Evolutionary conservation across 768 basidiomycete species (phyloP).

Genomic region (Mycena alexandri): DNA sequence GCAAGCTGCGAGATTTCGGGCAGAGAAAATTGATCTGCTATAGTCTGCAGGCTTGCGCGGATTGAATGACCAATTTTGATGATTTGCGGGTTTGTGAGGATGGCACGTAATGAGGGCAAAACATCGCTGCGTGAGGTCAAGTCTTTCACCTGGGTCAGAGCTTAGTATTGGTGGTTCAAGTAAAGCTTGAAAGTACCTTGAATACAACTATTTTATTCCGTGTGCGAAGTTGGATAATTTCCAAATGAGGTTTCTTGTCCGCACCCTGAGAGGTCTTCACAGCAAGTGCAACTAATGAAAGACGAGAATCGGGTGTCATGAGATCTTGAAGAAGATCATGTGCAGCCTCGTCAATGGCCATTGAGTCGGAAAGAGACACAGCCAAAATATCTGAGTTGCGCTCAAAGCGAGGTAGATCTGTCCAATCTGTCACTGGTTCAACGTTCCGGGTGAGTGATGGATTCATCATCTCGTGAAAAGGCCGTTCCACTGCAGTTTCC

Average conservation of each 20-base stretch:
- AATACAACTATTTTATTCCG: not conserved
- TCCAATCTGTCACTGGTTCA: not conserved
- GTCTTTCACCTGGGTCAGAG: not conserved
- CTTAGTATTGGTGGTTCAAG: not conserved
- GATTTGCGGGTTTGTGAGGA: not conserved
- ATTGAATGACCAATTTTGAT: conserved; percentile 1
- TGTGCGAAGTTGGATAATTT: not conserved
- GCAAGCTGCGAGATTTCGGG: not conserved
- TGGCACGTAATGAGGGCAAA: conserved; percentile 1
- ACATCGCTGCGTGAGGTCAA: conserved; percentile 3
- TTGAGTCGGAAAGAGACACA: not conserved
- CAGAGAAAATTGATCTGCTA: not conserved
- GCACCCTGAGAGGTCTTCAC: not conserved
- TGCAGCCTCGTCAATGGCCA: not conserved
- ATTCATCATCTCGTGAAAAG: conserved; percentile 16
- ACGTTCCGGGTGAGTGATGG: not conserved
- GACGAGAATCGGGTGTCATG: not conserved
- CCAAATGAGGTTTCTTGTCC: not conserved
- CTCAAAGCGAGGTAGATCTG: conserved; percentile 2
- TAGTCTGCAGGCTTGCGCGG: not conserved
- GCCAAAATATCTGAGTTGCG: not conserved
- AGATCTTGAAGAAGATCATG: not conserved
- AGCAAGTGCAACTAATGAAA: not conserved
- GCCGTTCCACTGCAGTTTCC: conserved; percentile 1
- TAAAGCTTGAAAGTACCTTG: conserved; percentile 1